A percentile compares a stretch with the other conserved stretches of the same genome.
phyloP scores from a whole-genome alignment of 352 stramenopile species.

The Pythium chondricola region DNA sequence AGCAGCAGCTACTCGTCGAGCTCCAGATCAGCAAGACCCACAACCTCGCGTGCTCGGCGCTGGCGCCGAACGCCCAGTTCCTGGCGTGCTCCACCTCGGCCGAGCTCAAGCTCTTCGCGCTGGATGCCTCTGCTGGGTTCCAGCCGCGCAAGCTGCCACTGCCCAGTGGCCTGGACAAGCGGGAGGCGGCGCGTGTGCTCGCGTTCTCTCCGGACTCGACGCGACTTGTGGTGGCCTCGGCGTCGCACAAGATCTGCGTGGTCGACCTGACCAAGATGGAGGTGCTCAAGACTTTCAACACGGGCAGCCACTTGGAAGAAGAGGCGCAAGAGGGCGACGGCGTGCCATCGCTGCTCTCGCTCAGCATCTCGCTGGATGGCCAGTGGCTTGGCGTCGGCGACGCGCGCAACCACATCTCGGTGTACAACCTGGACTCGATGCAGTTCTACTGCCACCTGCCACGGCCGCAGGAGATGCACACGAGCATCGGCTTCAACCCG shows the following conservation, averaged over 20 bases:
- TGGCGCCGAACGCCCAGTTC: conserved; percentile 82
- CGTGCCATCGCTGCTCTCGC: conserved; percentile 40
- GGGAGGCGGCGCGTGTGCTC: conserved; percentile 52
- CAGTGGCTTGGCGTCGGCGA: conserved; percentile 77
- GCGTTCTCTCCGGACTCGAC: conserved; percentile 78
- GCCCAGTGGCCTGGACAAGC: conserved; percentile 25
- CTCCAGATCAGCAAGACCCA: conserved; percentile 67
- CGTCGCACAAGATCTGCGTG: conserved; percentile 61
- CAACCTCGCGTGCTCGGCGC: conserved; percentile 80
- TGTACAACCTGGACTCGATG: conserved; percentile 87
- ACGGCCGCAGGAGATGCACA: conserved; percentile 64
- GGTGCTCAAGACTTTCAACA: conserved; percentile 68
- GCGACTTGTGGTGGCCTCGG: conserved; percentile 58
- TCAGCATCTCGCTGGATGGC: conserved; percentile 71
- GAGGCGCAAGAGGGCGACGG: conserved; percentile 12
- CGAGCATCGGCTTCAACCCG: conserved; percentile 70
- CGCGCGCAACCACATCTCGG: conserved; percentile 54
- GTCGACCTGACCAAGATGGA: conserved; percentile 69
- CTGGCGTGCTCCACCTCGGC: conserved; percentile 81
- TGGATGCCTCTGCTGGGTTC: conserved; percentile 44
- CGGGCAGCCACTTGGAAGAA: conserved; percentile 11
- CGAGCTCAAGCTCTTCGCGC: conserved; percentile 85
- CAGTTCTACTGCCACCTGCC: conserved; percentile 70
- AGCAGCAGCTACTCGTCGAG: conserved; percentile 70
- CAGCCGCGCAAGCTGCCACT: conserved; percentile 51